Evolutionary conservation across 106 monocot genomes (phyloP), one percentile per base, ranked within the genome.

Genomic region (Dactylorhiza incarnata): DNA sequence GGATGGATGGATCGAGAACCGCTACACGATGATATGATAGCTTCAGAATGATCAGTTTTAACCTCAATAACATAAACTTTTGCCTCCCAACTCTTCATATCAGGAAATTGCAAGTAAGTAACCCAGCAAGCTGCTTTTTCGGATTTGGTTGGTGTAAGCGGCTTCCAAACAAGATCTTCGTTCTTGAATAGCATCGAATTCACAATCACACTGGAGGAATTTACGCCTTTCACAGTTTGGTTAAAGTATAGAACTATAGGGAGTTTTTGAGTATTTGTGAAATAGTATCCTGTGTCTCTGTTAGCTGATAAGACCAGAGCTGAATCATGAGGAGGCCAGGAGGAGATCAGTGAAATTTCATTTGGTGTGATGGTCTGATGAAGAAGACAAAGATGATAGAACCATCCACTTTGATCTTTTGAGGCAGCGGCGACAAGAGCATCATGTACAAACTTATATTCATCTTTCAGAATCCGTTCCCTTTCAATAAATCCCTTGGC

Each of bases 331-430:
- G 76, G 43, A 66, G 94, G 91, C 99, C 99, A 99, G 68, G 99
- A 83, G 75, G 91, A 86, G 46, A 90, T 77, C 44, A 94, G 56
- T 7, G 73, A 47, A 19, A 81, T 81, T 77, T 84, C 47, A 71
- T 87, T 69, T 51, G 74, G 76, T 62, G 29, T 56, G 61, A 78
- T 71, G 43, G 84, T 94, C 77, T 92, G 99, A 87, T 89, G 82
- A 17, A 99, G 77, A 90, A 99, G 99, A 94, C 99, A 99, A 25
- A 89, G 82, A 83, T 92, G 86, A 82, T 94, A 99, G 71, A 99
- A 92, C 99, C 99, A 99, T 78, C 99, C 99, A 81, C 99, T 99
- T 88, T 99, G 99, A 84, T 94, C 99, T 68, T 81, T 87, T 74
- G 90, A 88, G 73, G 92, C 99, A 48, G 94, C 90, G 76, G 94